phyloP scores from a whole-genome alignment of 2,329 filamentous ascomycete genomes.

The Alternaria infectoria region DNA sequence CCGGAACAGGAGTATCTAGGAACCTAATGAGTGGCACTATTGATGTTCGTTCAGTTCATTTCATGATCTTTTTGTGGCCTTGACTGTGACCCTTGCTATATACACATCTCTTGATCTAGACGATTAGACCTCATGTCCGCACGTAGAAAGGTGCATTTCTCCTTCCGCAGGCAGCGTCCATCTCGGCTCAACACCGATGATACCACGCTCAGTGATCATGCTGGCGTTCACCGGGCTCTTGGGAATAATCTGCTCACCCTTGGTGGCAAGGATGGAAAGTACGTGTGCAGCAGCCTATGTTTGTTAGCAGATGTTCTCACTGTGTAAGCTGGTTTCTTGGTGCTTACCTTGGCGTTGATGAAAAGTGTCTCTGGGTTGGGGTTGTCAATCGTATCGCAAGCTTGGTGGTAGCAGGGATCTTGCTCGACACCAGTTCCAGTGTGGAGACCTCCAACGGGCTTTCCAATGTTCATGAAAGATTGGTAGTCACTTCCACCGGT shows the following conservation, averaged over 20 bases:
- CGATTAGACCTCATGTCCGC: constrained; percentile 38
- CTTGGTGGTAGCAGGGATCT: constrained; percentile 50
- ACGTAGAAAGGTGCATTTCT: constrained; percentile 39
- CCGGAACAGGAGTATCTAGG: neutral
- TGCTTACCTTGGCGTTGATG: constrained; percentile 46
- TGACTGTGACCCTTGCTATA: neutral
- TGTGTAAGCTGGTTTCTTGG: neutral
- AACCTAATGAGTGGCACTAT: neutral
- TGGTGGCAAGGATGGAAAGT: constrained; percentile 39
- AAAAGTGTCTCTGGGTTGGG: constrained; percentile 45
- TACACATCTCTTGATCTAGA: neutral
- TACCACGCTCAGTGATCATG: constrained; percentile 34
- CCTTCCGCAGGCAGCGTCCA: constrained; percentile 38
- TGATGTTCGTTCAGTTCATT: neutral
- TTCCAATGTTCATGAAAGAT: constrained; percentile 49
- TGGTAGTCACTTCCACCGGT: constrained; percentile 51
- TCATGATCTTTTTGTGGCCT: neutral
- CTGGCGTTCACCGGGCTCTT: constrained; percentile 43
- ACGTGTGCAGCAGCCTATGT: constrained; percentile 44
- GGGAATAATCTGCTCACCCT: constrained; percentile 42
- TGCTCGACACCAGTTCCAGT: constrained; percentile 50
- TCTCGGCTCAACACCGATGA: constrained; percentile 36
- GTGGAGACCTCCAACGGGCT: constrained; percentile 49
- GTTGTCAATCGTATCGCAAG: constrained; percentile 49
- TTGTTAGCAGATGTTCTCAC: constrained; percentile 7